Conservation (phyloP, 441 rosid genomes). For the Hura crepitans region DNA sequence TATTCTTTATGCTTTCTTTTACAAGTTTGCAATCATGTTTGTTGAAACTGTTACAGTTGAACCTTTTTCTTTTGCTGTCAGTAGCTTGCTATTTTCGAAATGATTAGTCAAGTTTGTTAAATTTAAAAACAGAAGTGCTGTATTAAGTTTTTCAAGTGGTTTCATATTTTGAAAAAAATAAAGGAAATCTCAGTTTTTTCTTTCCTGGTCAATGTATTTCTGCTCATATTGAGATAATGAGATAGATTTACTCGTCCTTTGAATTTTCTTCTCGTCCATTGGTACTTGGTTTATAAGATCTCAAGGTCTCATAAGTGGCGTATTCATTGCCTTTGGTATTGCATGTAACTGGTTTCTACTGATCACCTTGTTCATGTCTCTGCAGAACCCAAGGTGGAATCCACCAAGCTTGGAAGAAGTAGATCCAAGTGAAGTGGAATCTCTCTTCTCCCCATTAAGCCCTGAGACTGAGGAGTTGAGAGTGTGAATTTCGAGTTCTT, state of each 20-base stretch:
- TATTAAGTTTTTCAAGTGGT: not conserved
- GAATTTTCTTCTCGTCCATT: not conserved
- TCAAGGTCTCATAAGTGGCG: too few relatives aligned
- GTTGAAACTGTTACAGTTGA: not conserved
- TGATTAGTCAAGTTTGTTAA: not conserved
- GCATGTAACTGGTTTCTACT: not conserved
- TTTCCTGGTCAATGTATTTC: not conserved
- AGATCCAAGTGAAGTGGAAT: constrained; percentile 56
- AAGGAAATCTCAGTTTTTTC: not conserved
- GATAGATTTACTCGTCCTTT: not conserved
- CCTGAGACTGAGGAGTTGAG: constrained; percentile 51
- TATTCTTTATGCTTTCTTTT: constrained; percentile 7
- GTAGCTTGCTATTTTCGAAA: not conserved
- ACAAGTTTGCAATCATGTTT: not conserved
- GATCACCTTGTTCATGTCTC: not conserved
- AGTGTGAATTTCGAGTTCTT: constrained; percentile 32
- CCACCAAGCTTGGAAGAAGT: constrained; percentile 69
- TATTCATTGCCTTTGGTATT: not conserved
- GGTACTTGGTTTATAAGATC: not conserved
- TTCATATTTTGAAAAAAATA: not conserved
- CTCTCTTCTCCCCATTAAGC: constrained; percentile 55
- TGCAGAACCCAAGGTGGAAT: constrained; percentile 91
- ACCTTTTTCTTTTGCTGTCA: not conserved
- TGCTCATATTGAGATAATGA: not conserved
- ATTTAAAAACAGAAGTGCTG: not conserved